Base-by-base conservation (phyloP, 768 basidiomycete species). In the Amyloporia xantha region DNA sequence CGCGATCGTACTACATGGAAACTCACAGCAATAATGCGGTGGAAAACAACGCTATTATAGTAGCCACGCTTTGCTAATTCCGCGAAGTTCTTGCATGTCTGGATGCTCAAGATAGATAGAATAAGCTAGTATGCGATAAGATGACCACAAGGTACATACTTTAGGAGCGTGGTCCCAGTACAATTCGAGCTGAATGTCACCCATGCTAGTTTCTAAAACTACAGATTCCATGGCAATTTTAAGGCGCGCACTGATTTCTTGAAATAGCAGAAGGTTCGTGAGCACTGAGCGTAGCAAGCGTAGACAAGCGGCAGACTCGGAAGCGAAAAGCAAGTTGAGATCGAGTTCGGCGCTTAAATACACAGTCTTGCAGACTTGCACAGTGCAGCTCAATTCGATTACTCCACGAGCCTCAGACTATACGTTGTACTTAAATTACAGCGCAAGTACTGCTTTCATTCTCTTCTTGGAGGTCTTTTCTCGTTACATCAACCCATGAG, bases 41-140 rank as follows among this genome's bases (percentile, higher is more conserved):
- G 95, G 62, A 96, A 97, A 41, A 90, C 62, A 3, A 89, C 79
- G 19, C 82, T 82, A 56, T 92, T 94, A 71, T 97, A 97, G 68
- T 96, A 97, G 0, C 94, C 93, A 50, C 84, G 79, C 62, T 81
- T 86, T n/a, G 87, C 77, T 24, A 98, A 81, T 58, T 93, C 91
- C 52, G 82, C 78, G 67, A 98, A 97, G 74, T 98, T 99, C 66
- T 87, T 82, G 72, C 93, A 96, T 11, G 94, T 94, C 89, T 96
- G 51, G 20, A 53, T 47, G 33, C 49, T 54, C 50, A 41, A 50
- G 21, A 44, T 36, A 44, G 38, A 44, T 5, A 55, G 9, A 33
- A 33, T 50, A 48, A 51, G 30, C 30, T 15, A 15, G 54, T 21
- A 5, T 27, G 15, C 15, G 11, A 33, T 19, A 17, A 33, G 5